A percentile compares a stretch with the other conserved stretches of the same genome.
These are phyloP conservation scores for Aspergillus texensis DNA, from an alignment of 2,329 filamentous ascomycete genomes.

Conservation along the genomic window DNA sequence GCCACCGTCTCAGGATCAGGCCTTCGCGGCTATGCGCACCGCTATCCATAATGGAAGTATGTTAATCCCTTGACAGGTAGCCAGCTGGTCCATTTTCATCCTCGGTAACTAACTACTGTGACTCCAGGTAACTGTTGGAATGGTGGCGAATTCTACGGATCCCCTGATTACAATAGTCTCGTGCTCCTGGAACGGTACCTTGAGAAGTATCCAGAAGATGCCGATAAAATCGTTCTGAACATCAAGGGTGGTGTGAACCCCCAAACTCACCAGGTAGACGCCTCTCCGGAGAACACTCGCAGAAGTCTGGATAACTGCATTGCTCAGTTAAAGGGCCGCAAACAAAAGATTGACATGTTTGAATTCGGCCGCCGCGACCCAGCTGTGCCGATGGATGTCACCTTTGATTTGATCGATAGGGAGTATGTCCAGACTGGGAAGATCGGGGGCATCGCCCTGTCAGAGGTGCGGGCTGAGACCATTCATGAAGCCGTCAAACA, in stretches of 20 bases:
- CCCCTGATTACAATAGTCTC: constrained; percentile 25
- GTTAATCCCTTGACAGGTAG: background rate
- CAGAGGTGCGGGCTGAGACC: constrained; percentile 12
- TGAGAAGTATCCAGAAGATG: constrained; percentile 11
- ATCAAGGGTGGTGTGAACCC: constrained; percentile 10
- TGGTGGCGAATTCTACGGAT: constrained; percentile 27
- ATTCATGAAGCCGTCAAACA: constrained; percentile 8
- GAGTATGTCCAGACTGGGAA: constrained; percentile 15
- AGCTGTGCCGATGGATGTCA: constrained; percentile 7
- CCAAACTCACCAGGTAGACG: background rate
- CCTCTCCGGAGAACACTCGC: constrained; percentile 10
- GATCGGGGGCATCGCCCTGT: constrained; percentile 16
- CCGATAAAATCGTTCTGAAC: constrained; percentile 11
- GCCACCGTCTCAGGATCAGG: constrained; percentile 13
- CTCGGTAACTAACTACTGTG: background rate
- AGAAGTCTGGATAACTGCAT: constrained; percentile 6
- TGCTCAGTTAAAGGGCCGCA: constrained; percentile 12
- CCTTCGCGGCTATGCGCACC: constrained; percentile 17
- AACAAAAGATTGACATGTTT: constrained; percentile 17
- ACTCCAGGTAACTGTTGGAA: constrained; percentile 19
- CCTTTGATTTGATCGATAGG: constrained; percentile 3
- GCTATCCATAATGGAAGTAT: constrained; percentile 1
- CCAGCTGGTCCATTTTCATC: constrained; percentile 9
- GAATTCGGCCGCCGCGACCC: constrained; percentile 14
- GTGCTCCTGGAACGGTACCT: constrained; percentile 20